These are phyloP conservation scores for Somion occarium DNA, from an alignment of 1,284 basidiomycete species.

Conservation along the genomic window DNA sequence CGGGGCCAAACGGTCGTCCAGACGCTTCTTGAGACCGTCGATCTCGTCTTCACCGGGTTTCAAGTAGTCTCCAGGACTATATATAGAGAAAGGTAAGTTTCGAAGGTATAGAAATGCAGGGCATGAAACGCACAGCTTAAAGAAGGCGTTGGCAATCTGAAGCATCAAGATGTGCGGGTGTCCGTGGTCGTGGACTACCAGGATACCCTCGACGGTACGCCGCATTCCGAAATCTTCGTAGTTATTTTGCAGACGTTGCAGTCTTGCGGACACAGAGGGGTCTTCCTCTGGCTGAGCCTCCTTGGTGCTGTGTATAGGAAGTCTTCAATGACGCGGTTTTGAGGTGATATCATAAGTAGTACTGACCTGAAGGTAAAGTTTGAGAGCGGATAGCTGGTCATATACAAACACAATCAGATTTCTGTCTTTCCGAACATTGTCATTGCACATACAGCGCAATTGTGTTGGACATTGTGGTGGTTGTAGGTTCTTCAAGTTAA, in stretches of 20 bases:
- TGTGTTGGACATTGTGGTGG: slow-evolving; percentile 67
- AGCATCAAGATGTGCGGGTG: slow-evolving; percentile 96
- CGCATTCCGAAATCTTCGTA: slow-evolving; percentile 97
- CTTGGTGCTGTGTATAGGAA: slow-evolving; percentile 60
- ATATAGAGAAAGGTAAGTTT: slow-evolving; percentile 1
- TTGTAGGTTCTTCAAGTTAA: no score
- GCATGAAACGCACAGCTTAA: slow-evolving; percentile 79
- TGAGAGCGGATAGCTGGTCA: slow-evolving; percentile 70
- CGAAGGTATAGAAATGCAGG: background rate
- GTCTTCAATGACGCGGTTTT: background rate
- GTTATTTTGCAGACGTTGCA: slow-evolving; percentile 90
- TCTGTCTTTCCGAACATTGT: background rate
- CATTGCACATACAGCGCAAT: slow-evolving; percentile 57
- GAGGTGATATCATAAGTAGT: background rate
- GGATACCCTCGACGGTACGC: slow-evolving; percentile 91
- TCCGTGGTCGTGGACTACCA: slow-evolving; percentile 92
- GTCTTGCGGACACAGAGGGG: slow-evolving; percentile 85
- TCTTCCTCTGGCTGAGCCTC: slow-evolving; percentile 96
- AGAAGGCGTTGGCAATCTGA: slow-evolving; percentile 98
- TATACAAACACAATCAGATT: background rate
- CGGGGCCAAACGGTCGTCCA: slow-evolving; percentile 87
- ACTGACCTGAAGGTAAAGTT: slow-evolving; percentile 81
- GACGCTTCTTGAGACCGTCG: slow-evolving; percentile 80
- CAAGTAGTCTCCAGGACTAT: slow-evolving; percentile 95
- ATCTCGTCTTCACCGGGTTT: slow-evolving; percentile 94